A percentile compares a stretch with the other conserved stretches of the same genome.
phyloP scores from a whole-genome alignment of 352 stramenopile genomes.

The Phytophthora melonis region DNA sequence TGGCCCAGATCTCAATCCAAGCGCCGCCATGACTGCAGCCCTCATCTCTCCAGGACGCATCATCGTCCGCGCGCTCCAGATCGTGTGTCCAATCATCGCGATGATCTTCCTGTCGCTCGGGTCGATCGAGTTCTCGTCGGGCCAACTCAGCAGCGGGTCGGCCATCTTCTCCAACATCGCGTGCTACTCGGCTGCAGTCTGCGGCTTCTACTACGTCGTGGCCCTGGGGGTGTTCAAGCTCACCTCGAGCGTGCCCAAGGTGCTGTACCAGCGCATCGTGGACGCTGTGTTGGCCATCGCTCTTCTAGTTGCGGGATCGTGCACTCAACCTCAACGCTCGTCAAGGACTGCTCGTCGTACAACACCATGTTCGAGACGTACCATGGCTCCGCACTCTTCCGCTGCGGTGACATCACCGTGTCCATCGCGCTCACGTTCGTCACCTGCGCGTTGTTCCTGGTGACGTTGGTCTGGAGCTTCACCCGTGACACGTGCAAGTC shows the following conservation, averaged over 20 bases:
- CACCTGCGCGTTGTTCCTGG: constrained; percentile 34
- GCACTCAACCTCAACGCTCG: constrained; percentile 24
- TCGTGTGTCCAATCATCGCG: constrained; percentile 22
- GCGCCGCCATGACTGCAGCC: background rate
- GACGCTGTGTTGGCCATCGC: constrained; percentile 27
- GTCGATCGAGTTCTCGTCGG: constrained; percentile 38
- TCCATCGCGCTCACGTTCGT: constrained; percentile 43
- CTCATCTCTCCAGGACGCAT: constrained; percentile 14
- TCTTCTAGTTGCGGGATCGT: constrained; percentile 33
- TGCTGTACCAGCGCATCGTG: constrained; percentile 30
- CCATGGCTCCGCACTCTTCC: constrained; percentile 36
- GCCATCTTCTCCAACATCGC: constrained; percentile 27
- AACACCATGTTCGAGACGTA: constrained; percentile 38
- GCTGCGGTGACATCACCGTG: constrained; percentile 36
- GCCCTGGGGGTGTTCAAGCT: constrained; percentile 21
- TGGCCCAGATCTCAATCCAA: background rate
- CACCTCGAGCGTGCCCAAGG: constrained; percentile 4
- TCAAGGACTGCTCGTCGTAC: constrained; percentile 15
- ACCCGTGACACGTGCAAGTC: constrained; percentile 12
- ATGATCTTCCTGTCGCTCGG: constrained; percentile 49
- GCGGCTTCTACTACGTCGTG: constrained; percentile 36
- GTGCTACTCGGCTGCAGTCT: constrained; percentile 42
- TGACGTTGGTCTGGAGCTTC: constrained; percentile 31
- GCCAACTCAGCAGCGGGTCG: constrained; percentile 35
- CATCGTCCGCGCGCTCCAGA: constrained; percentile 34